These are phyloP conservation scores for Trichoderma koningiopsis DNA, from an alignment of 2,329 filamentous ascomycete species.

Conservation along the genomic window DNA sequence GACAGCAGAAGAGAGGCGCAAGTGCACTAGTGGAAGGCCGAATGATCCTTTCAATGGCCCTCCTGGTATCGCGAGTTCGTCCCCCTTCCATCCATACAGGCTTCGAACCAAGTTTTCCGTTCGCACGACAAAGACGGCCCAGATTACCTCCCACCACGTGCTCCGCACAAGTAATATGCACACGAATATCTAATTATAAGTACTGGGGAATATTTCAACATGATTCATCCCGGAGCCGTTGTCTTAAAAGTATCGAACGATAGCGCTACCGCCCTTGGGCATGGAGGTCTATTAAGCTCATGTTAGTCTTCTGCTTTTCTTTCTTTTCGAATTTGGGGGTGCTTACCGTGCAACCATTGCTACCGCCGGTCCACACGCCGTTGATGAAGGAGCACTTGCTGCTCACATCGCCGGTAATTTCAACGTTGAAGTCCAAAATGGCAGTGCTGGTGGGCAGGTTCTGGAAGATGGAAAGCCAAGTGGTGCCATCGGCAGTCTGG, in stretches of 20 bases:
- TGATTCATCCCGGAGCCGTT: slow-evolving; percentile 20
- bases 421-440: slow-evolving; percentile 75
- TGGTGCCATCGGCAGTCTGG: slow-evolving; percentile 62
- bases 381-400: slow-evolving; percentile 65
- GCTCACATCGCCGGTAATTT: slow-evolving; percentile 67
- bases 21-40: slow-evolving; percentile 20
- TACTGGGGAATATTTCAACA: slow-evolving; percentile 22
- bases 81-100: neutral
- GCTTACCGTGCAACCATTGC: slow-evolving; percentile 80
- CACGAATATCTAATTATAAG: slow-evolving; percentile 40
- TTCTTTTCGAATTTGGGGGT: neutral
- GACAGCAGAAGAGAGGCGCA: slow-evolving; percentile 19
- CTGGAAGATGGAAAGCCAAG: slow-evolving; percentile 81
- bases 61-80: slow-evolving; percentile 14
- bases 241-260: slow-evolving; percentile 49
- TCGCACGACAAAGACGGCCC: neutral
- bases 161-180: slow-evolving; percentile 39
- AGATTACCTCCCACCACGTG: slow-evolving; percentile 12
- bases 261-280: slow-evolving; percentile 44
- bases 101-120: neutral
- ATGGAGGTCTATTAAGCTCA: slow-evolving; percentile 46
- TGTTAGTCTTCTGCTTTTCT: slow-evolving; percentile 17
- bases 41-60: neutral
- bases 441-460: slow-evolving; percentile 75
- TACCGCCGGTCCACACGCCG: slow-evolving; percentile 61